Evolutionary conservation across 495 filamentous ascomycete genomes (phyloP).

Genomic region (Penicillium goetzii): DNA sequence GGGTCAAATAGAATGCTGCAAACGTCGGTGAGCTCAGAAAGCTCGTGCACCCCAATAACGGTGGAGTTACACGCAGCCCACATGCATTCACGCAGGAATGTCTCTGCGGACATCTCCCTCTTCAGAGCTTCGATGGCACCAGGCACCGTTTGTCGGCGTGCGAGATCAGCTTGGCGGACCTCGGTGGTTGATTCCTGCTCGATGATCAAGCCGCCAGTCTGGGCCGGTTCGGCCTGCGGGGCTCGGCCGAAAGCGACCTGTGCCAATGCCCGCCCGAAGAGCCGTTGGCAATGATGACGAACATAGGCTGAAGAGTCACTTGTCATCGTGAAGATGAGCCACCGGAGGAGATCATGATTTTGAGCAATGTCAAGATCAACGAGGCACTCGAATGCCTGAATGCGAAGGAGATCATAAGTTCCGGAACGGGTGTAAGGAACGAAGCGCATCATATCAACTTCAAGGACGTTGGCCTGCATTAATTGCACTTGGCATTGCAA

Average conservation of each 20-base stretch:
- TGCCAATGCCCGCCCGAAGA: slow-evolving; percentile 74
- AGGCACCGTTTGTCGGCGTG: slow-evolving; percentile 72
- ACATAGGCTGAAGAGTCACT: slow-evolving; percentile 82
- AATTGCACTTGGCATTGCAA: slow-evolving; percentile 75
- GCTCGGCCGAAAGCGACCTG: slow-evolving; percentile 76
- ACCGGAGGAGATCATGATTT: slow-evolving; percentile 62
- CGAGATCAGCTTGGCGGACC: slow-evolving; percentile 67
- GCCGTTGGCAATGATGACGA: slow-evolving; percentile 65
- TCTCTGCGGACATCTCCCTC: slow-evolving; percentile 64
- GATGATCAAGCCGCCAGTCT: slow-evolving; percentile 72
- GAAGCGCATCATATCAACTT: slow-evolving; percentile 66
- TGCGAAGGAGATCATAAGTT: slow-evolving; percentile 77
- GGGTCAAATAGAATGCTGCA: slow-evolving; percentile 74
- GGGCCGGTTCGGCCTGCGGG: slow-evolving; percentile 30
- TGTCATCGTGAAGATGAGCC: slow-evolving; percentile 71
- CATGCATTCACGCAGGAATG: slow-evolving; percentile 66
- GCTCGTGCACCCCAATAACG: slow-evolving; percentile 66
- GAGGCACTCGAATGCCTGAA: slow-evolving; percentile 81
- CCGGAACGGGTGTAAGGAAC: slow-evolving; percentile 77
- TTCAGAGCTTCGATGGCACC: slow-evolving; percentile 78
- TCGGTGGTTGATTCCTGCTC: slow-evolving; percentile 74
- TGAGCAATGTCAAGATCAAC: slow-evolving; percentile 75
- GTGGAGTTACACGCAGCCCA: slow-evolving; percentile 79
- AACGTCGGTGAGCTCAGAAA: slow-evolving; percentile 75
- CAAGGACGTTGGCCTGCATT: slow-evolving; percentile 71